These are phyloP conservation scores for Saposhnikovia divaricata DNA, from an alignment of 129 eudicot species.

Conservation along the genomic window DNA sequence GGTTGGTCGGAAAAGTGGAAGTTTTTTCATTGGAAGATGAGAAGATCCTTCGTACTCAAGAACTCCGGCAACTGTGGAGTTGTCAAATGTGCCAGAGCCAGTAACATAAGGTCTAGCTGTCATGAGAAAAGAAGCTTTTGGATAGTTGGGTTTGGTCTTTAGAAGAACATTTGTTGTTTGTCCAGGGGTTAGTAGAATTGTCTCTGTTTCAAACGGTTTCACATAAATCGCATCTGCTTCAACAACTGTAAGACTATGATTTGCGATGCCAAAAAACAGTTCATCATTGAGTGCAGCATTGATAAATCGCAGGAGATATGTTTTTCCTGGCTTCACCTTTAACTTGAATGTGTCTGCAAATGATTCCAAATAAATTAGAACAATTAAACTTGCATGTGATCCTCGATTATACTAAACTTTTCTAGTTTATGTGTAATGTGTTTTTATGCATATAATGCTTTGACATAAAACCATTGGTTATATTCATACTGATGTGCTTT, in stretches of 20 bases:
- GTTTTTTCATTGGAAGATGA: constrained; percentile 16
- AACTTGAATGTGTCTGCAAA: constrained; percentile 42
- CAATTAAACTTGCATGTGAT: background rate
- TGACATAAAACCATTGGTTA: background rate
- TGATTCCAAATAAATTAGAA: background rate
- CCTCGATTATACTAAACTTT: background rate
- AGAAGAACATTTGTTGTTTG: constrained; percentile 59
- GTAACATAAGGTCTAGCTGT: constrained; percentile 47
- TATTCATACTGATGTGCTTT: background rate
- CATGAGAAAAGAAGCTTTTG: constrained; percentile 42
- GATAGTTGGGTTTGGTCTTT: constrained; percentile 32
- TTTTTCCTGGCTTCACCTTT: constrained; percentile 41
- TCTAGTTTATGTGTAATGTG: background rate
- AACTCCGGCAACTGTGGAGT: constrained; percentile 46
- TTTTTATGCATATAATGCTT: background rate
- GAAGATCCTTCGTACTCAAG: constrained; percentile 27
- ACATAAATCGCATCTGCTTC: constrained; percentile 42
- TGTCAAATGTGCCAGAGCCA: constrained; percentile 39
- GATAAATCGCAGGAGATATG: constrained; percentile 39
- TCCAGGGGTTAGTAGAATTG: constrained; percentile 44
- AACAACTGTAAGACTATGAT: constrained; percentile 37
- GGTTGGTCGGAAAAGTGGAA: constrained; percentile 30
- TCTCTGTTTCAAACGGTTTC: constrained; percentile 40
- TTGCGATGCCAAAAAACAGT: constrained; percentile 52
- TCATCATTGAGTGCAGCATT: constrained; percentile 44